Conservation (phyloP, 163 green algal species). For the Scenedesmus sp. region DNA sequence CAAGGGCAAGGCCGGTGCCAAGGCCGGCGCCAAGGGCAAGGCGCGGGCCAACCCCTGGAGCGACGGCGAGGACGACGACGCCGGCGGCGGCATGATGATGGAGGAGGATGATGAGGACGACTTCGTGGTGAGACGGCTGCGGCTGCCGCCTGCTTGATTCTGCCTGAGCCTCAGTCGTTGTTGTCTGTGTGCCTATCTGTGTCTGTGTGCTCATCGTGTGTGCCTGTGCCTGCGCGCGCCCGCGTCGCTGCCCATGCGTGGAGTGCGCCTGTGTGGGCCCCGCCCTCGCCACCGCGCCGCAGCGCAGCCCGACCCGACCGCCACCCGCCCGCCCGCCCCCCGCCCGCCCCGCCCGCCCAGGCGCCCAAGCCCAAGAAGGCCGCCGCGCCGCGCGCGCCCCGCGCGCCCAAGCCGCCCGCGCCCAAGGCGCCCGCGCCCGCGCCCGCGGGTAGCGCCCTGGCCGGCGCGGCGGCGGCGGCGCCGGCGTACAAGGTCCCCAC, state of each 20-base stretch:
- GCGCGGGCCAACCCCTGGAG: conserved; percentile 37
- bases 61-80: conserved; percentile 49
- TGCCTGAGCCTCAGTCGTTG: no score
- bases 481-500: conserved; percentile 34
- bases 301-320: no score
- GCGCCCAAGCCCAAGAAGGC: conserved; percentile 49
- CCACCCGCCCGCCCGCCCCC: no score
- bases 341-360: not conserved
- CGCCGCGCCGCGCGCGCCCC: conserved; percentile 11
- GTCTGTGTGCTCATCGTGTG: not conserved
- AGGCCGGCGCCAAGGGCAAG: conserved; percentile 40
- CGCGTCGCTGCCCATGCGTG: no score
- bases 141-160: not conserved
- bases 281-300: no score
- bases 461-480: conserved; percentile 15
- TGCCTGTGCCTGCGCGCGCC: no score
- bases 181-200: no score
- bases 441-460: not conserved
- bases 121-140: conserved; percentile 43
- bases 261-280: no score
- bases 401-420: conserved; percentile 36
- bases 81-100: conserved; percentile 20
- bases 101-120: conserved; percentile 52
- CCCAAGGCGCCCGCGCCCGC: conserved; percentile 8
- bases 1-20: conserved; percentile 37